Evolutionary conservation across 441 rosid species (phyloP), one percentile per base, ranked within the genome.

Genomic region (Adansonia gregorii): DNA sequence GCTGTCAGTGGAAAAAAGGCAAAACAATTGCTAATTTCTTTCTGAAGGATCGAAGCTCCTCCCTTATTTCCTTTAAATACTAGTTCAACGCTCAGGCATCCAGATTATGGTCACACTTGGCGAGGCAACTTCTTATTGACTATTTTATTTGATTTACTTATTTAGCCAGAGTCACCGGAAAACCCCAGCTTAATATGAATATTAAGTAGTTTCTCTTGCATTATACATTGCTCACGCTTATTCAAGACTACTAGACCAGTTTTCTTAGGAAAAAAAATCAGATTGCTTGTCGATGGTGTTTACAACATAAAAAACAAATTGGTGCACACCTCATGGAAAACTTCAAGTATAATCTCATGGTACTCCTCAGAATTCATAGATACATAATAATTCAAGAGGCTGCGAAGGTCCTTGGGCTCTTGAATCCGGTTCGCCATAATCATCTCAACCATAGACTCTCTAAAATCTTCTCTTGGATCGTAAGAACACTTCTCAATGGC

Each of bases 361-460:
- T 85, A 83, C 39, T 86, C 95, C 6, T 84, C 80, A 59, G 92
- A 84, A 61, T 93, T 95, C 92, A 95, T 87, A 0, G 97, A 90
- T 60, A 93, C 45, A 73, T 92, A 91, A 82, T 88, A 92, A 69
- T 89, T 91, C 87, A 95, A 83, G 49, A 95, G 92, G 66, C 82
- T 86, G 45, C 98, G 86, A 43, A 95, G 97, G 78, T 92, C 93
- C 59, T 85, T 87, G 0, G 93, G 87, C 22, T 90, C 85, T 60
- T 87, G 83, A 49, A 95, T 86, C 76, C 84, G 83, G 80, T 92
- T 95, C 0, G 84, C 87, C 78, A 86, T 77, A 22, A 95, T 92
- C 95, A 95, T 90, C 82, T 92, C 97, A 11, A 88, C 81, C 95
- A 95, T 91, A 14, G 99, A 95, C 35, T 87, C 94, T 79, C 88